Percentiles rank a stretch among this genome's conserved stretches.
These are phyloP conservation scores for Calonectria pteridis DNA, from an alignment of 2,329 filamentous ascomycete genomes.

Conservation along the genomic window DNA sequence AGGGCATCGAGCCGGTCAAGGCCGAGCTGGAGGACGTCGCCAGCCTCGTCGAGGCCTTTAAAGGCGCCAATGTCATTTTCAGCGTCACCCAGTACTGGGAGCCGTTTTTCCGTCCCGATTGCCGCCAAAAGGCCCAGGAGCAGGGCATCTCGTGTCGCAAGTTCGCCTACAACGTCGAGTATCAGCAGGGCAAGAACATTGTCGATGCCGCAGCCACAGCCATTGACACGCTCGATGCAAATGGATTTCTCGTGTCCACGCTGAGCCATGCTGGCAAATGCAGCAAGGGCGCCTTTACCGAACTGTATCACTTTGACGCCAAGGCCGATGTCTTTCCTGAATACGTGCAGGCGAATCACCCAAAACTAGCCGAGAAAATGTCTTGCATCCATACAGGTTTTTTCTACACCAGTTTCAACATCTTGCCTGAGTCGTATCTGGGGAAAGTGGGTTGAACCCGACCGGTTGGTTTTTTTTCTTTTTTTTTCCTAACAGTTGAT, in stretches of 20 bases:
- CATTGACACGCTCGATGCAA: constrained; percentile 55
- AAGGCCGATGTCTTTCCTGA: constrained; percentile 65
- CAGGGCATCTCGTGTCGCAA: constrained; percentile 56
- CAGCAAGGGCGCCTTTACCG: constrained; percentile 58
- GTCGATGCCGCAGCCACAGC: constrained; percentile 63
- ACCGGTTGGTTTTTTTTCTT: neutral
- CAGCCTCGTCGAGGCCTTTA: constrained; percentile 56
- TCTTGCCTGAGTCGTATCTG: constrained; percentile 61
- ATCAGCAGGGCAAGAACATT: constrained; percentile 57
- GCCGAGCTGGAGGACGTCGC: constrained; percentile 58
- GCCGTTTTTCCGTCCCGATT: constrained; percentile 60
- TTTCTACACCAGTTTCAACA: constrained; percentile 61
- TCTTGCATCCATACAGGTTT: constrained; percentile 64
- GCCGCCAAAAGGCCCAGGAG: constrained; percentile 52
- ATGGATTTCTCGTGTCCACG: constrained; percentile 65
- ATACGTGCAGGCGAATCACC: constrained; percentile 58
- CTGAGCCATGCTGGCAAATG: constrained; percentile 61
- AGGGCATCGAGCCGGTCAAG: constrained; percentile 58
- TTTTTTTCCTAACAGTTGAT: neutral
- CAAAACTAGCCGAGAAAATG: constrained; percentile 61
- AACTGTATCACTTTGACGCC: constrained; percentile 65
- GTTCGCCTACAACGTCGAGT: constrained; percentile 63
- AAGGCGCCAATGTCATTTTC: constrained; percentile 64
- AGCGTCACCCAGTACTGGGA: constrained; percentile 69
- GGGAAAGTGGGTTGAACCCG: constrained; percentile 52